Percentiles rank a stretch among this genome's conserved stretches.
phyloP scores from a whole-genome alignment of 495 filamentous ascomycete species.

The Annulohypoxylon bovei region DNA sequence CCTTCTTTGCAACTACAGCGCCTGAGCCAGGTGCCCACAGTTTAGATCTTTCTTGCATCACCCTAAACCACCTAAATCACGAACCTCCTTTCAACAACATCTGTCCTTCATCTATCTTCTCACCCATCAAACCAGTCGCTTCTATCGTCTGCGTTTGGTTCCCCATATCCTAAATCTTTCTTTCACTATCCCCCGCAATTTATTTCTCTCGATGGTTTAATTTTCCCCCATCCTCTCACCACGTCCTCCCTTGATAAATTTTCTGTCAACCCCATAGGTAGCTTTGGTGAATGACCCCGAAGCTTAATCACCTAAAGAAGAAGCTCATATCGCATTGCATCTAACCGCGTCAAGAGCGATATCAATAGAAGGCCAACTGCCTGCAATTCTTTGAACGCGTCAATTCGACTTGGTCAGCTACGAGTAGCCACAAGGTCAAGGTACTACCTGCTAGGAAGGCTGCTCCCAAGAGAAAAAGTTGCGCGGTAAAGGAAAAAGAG shows the following conservation, averaged over 20 bases:
- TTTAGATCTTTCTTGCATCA: conserved; percentile 40
- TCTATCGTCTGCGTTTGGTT: conserved; percentile 6
- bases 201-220: conserved; percentile 1
- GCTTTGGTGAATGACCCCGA: conserved; percentile 1
- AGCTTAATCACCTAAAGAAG: not conserved
- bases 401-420: not conserved
- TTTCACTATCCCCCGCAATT: not conserved
- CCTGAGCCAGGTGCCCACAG: conserved; percentile 5
- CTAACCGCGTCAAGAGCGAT: conserved; percentile 4
- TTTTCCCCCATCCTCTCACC: not conserved
- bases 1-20: not conserved
- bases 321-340: conserved; percentile 15
- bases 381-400: not conserved
- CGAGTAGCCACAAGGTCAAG: not conserved
- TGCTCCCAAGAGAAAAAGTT: not conserved
- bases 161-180: not conserved
- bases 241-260: not conserved
- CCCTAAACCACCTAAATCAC: conserved; percentile 24
- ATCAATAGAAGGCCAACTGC: not conserved
- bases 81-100: conserved; percentile 19
- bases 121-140: not conserved
- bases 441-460: conserved; percentile 3
- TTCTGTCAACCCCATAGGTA: not conserved
- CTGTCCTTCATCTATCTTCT: conserved; percentile 1
- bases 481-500: conserved; percentile 7